A percentile compares a stretch with the other conserved stretches of the same genome.
Evolutionary conservation across 305 asterid genomes (phyloP).

Genomic region (Fraxinus albicans): DNA sequence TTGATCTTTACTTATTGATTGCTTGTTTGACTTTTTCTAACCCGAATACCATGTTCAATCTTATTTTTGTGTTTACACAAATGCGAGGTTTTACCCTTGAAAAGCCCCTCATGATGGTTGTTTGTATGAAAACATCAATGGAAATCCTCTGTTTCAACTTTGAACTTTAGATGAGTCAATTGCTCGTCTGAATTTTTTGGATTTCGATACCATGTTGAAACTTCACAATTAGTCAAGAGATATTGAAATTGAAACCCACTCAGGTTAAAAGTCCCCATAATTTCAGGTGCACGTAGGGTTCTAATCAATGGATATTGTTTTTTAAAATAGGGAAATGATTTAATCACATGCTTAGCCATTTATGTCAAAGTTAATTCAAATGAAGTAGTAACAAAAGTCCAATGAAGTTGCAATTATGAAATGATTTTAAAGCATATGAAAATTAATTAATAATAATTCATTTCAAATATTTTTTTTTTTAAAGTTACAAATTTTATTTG

Average conservation of each 20-base stretch:
- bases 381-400: not conserved
- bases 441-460: not conserved
- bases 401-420: not conserved
- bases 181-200: too few species aligned
- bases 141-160: too few species aligned
- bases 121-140: not conserved
- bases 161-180: not conserved
- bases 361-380: not conserved
- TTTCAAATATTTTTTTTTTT: not conserved
- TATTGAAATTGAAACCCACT: not conserved
- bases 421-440: conserved; percentile 3
- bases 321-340: not conserved
- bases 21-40: not conserved
- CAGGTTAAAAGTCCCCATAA: not conserved
- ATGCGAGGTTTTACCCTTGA: not conserved
- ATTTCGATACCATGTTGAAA: not conserved
- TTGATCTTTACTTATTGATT: not conserved
- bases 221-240: too few species aligned
- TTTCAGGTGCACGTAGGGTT: not conserved
- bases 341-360: not conserved
- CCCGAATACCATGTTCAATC: not conserved
- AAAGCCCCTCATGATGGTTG: not conserved
- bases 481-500: not conserved
- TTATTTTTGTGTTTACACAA: too few species aligned
- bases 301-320: not conserved